phyloP scores from a whole-genome alignment of 345 rosid species.

The Ceriops zippeliana region DNA sequence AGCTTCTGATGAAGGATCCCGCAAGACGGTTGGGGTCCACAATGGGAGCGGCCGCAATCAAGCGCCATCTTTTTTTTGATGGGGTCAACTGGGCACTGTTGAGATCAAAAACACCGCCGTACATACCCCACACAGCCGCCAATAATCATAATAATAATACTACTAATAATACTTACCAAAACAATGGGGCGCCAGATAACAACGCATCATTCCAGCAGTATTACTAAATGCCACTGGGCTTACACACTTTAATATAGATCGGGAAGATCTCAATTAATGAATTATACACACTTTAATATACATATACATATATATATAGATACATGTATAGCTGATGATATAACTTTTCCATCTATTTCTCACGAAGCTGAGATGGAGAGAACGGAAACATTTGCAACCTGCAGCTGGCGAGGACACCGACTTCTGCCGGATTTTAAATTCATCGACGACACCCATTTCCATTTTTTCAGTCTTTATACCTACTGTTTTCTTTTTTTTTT shows the following conservation, averaged over 20 bases:
- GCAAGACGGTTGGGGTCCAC: constrained; percentile 48
- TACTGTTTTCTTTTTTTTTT: no score
- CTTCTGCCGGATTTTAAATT: no score
- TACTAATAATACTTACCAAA: not conserved
- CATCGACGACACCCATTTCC: no score
- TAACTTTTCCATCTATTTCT: no score
- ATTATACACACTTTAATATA: not conserved
- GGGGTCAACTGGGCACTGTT: constrained; percentile 63
- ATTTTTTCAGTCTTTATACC: not conserved
- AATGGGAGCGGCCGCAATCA: constrained; percentile 52
- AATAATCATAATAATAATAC: no score
- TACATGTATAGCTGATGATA: not conserved
- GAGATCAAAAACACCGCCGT: constrained; percentile 53
- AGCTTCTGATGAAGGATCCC: constrained; percentile 52
- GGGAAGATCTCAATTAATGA: not conserved
- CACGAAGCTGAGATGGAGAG: no score
- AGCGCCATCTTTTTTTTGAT: constrained; percentile 46
- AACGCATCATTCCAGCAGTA: constrained; percentile 44
- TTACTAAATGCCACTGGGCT: constrained; percentile 18
- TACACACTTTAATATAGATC: no score
- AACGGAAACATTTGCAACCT: no score
- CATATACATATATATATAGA: no score
- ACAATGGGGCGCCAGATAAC: not conserved
- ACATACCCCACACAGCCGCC: constrained; percentile 25
- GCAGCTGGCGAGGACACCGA: no score